Base-by-base conservation (phyloP, 1,284 basidiomycete species). In the Trichosporon asahii region DNA sequence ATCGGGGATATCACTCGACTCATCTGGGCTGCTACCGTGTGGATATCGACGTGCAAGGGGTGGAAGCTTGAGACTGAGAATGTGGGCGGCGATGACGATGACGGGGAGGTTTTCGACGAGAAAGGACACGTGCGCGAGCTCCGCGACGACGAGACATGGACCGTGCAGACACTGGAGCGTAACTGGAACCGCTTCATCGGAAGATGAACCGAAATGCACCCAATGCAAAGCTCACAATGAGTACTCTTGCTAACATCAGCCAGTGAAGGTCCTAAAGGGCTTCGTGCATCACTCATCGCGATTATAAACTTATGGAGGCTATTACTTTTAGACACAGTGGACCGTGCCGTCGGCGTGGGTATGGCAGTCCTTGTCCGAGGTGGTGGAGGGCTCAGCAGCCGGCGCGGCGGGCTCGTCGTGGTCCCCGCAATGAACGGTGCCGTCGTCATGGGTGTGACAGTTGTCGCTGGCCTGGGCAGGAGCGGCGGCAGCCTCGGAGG, bases 141-240 rank as follows among this genome's bases (percentile, higher is more conserved):
- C 9, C 66, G 49, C 2, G 69, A 67, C 23, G 61, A 53, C 53
- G 74, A 67, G 68, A 73, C 69, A 2, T 78, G 79, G 79, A 73
- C 78, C 1, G 80, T 84, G 8, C 66, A 72, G 31, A 76, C 69
- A 6, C 68, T 85, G 9, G 80, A 84, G 72, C 60, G 73, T n/a
- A 86, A 85, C 70, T 85, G 82, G 82, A 71, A 73, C 35, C 71
- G 79, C 44, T 85, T 85, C 74, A 79, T 83, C 74, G 68, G 76
- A 5, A 2, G 57, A 60, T 60, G 6, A 31, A 8, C 31, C 31
- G 3, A 8, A 8, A 31, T 31, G 31, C 8, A 31, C 31, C 3
- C 31, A 3, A 31, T 31, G 31, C 31, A 31, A 31, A 3, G 31
- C 31, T 31, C 4, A 31, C 31, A 31, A 37, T 37, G 35, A 7